A percentile compares a stretch with the other conserved stretches of the same genome.
Conservation (phyloP, 768 basidiomycete genomes). For the Trametes coccinea region DNA sequence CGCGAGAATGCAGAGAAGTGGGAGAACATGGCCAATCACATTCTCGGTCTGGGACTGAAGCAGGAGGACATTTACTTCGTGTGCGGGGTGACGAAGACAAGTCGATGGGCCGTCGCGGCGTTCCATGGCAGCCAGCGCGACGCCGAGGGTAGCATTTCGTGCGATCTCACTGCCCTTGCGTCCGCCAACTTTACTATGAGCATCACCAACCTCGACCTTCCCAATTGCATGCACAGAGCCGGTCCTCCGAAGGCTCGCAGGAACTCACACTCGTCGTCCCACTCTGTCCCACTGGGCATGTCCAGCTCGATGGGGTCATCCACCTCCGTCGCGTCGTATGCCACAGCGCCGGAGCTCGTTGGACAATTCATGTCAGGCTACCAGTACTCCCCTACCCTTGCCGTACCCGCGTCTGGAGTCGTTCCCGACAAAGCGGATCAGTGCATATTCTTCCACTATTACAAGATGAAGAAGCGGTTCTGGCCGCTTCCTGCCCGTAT, state of each 20-base stretch:
- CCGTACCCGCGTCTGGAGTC: not conserved
- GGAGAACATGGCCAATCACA: constrained; percentile 5
- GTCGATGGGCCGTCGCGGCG: constrained; percentile 17
- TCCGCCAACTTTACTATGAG: constrained; percentile 1
- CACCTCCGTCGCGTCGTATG: not conserved
- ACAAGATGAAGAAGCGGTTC: constrained; percentile 14
- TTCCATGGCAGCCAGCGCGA: constrained; percentile 3
- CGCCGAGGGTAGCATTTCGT: constrained; percentile 2
- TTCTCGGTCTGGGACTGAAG: constrained; percentile 3
- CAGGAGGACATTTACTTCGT: constrained; percentile 19
- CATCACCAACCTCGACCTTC: not conserved
- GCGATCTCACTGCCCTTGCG: constrained; percentile 2
- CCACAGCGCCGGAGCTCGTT: not conserved
- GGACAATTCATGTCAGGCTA: not conserved
- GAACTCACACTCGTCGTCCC: not conserved
- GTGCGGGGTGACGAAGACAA: constrained; percentile 19
- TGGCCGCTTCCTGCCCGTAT: not conserved
- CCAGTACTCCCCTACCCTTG: not conserved
- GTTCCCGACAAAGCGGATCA: constrained; percentile 10
- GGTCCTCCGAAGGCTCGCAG: constrained; percentile 3
- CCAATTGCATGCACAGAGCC: not conserved
- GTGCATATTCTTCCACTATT: constrained; percentile 22
- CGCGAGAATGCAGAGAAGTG: constrained; percentile 12
- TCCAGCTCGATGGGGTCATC: not conserved
- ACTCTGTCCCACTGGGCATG: not conserved